These are phyloP conservation scores for Tardiomyces blankii DNA, from an alignment of 1,139 yeast species.

Conservation along the genomic window DNA sequence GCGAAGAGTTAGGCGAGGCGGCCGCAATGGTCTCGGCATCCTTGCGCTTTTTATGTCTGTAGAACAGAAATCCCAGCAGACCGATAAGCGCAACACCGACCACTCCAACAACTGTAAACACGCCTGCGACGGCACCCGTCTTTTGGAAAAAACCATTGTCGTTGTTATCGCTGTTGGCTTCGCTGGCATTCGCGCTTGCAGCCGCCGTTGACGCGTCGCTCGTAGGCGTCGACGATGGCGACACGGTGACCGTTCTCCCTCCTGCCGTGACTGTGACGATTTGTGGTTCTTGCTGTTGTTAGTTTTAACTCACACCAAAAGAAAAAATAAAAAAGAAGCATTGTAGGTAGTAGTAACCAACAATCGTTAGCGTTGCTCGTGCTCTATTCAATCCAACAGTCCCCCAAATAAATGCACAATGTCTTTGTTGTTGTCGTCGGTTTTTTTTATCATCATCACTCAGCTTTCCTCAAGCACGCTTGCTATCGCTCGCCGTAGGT, in stretches of 20 bases:
- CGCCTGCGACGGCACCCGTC: conserved; percentile 63
- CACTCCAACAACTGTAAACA: conserved; percentile 58
- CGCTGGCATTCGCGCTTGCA: conserved; percentile 17
- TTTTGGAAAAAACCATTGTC: conserved; percentile 36
- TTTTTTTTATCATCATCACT: no score
- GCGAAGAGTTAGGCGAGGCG: neutral
- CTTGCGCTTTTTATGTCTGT: conserved; percentile 12
- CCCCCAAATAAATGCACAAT: no score
- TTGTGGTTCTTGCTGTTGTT: conserved; percentile 4
- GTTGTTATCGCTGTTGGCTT: conserved; percentile 9
- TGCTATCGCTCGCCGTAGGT: no score
- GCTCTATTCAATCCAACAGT: no score
- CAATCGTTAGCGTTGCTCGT: no score
- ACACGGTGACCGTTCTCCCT: conserved; percentile 8
- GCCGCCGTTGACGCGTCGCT: conserved; percentile 29
- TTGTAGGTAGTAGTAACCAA: conserved; percentile 3
- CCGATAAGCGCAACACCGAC: conserved; percentile 35
- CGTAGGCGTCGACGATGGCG: conserved; percentile 18
- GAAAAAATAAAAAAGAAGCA: conserved; percentile 1
- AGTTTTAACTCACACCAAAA: no score
- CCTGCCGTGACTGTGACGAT: conserved; percentile 1
- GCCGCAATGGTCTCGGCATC: conserved; percentile 6
- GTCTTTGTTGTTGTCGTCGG: no score
- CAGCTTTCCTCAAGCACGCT: no score
- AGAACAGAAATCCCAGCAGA: conserved; percentile 18